These are phyloP conservation scores for Aspergillus ostianus DNA, from an alignment of 495 filamentous ascomycete species.

Conservation along the genomic window DNA sequence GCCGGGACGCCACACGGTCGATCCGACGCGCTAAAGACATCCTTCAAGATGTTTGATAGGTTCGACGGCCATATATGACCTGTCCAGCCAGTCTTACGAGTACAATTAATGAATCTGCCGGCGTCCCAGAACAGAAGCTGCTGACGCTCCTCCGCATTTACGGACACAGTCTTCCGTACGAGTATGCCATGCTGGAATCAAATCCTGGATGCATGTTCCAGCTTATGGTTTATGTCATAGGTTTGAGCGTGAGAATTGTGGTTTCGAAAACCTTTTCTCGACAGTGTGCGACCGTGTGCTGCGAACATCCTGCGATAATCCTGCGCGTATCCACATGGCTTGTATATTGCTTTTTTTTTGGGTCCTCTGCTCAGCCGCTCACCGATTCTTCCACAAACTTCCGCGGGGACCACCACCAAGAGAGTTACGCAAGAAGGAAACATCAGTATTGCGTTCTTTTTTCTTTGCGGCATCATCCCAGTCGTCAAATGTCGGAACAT, in stretches of 20 bases:
- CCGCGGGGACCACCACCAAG: not conserved
- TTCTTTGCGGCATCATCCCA: not conserved
- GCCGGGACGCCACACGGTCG: not conserved
- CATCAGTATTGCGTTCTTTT: not conserved
- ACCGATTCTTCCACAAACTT: not conserved
- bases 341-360: not conserved
- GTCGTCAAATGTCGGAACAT: not conserved
- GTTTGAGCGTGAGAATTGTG: too few relatives aligned
- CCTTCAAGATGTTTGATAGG: not conserved
- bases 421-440: not conserved
- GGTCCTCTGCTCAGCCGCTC: conserved; percentile 1
- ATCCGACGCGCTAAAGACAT: not conserved
- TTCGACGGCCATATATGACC: not conserved
- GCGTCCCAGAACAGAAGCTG: not conserved
- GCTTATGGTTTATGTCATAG: too few relatives aligned
- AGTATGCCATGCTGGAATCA: not conserved
- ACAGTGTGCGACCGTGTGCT: not conserved
- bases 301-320: not conserved
- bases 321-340: not conserved
- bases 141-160: not conserved
- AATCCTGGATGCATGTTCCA: not conserved
- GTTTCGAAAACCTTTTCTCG: not conserved
- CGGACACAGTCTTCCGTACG: not conserved
- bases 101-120: not conserved
- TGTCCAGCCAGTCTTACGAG: not conserved